Evolutionary conservation across 257 asterid species (phyloP).

Genomic region (Ligustrum vulgare): DNA sequence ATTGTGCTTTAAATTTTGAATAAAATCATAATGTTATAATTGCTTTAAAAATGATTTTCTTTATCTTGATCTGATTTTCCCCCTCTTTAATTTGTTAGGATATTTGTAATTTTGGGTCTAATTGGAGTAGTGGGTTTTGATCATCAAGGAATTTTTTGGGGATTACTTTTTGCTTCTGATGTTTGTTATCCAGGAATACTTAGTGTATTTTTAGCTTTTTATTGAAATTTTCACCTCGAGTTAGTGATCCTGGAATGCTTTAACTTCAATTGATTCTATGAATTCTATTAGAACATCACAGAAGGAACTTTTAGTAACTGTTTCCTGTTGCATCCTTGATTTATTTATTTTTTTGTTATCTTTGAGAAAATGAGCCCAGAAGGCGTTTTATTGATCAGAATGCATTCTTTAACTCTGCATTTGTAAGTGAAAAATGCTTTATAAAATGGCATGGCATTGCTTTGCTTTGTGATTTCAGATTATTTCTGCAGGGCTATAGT

Average conservation of each 20-base stretch:
- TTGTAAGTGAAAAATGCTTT: background rate
- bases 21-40: too few species aligned
- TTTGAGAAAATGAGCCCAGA: background rate
- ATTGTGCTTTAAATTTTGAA: slow-evolving; percentile 18
- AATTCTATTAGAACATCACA: slow-evolving; percentile 6
- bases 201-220: background rate
- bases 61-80: slow-evolving; percentile 29
- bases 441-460: background rate
- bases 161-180: slow-evolving; percentile 1
- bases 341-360: background rate
- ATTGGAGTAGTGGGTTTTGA: background rate
- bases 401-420: background rate
- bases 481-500: background rate
- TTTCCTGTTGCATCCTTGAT: background rate
- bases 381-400: background rate
- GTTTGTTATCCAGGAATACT: background rate
- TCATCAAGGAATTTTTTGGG: background rate
- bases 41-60: background rate
- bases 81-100: slow-evolving; percentile 10
- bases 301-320: slow-evolving; percentile 15
- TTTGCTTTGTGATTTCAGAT: background rate
- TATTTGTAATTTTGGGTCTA: slow-evolving; percentile 18
- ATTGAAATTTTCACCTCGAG: background rate
- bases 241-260: background rate
- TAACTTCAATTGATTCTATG: background rate